Base-by-base conservation (phyloP, 140 eudicot species). In the Flaveria floridana region DNA sequence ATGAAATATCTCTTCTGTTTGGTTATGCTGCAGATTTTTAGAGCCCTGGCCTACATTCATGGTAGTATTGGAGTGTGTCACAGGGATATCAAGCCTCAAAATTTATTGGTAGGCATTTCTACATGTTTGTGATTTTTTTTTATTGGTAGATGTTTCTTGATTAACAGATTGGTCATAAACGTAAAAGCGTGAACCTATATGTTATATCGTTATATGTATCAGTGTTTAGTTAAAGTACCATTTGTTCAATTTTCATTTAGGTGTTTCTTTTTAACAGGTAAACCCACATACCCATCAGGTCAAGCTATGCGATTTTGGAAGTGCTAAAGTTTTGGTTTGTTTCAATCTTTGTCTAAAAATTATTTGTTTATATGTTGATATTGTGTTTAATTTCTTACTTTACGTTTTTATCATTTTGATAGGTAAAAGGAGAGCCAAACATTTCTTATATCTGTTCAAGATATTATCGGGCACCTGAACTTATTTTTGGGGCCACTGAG, bases 381-480 rank as follows among this genome's bases (percentile, higher is more conserved):
- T 61, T 28, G 28, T 59, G 16, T 20, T 66, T 55, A 59, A 28
- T 28, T 61, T 81, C 68, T 80, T 62, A 76, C 48, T 71, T 12
- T 21, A 9, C 41, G 20, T 55, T 53, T 30, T 63, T 13, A 21
- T 11, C 10, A 6, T 30, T 65, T 76, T 76, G 51, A 56, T 74
- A 92, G 97, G 95, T 92, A 25, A 87, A 86, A 84, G 96, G 97
- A 81, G 97, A 92, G 82, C 97, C 97, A 78, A 92, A 92, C 77
- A 92, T 89, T 65, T 92, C 97, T 4, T 92, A 92, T 76, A 92
- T 92, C 51, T 92, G 97, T 79, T 92, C 97, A 56, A 84, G 97
- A 83, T 92, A 92, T 76, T 92, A 92, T 67, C 85, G 96, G 25
- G 96, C 96, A 71, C 97, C 97, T 12, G 97, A 92, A 74, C 89